These are phyloP conservation scores for Erythrophleum ivorense DNA, from an alignment of 331 rosid genomes.

Conservation along the genomic window DNA sequence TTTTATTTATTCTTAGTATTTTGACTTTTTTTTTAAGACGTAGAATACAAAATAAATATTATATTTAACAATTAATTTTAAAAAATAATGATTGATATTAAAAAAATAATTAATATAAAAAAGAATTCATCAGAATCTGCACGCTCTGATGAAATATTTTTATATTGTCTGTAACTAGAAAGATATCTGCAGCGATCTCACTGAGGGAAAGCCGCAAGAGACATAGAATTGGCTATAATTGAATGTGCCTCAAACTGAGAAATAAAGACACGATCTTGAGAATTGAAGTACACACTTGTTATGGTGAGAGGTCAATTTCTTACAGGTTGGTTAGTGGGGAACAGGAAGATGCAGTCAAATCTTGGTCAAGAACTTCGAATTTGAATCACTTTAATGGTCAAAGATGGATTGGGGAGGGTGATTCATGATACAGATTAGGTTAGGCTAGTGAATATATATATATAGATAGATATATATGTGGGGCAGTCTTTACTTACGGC, in stretches of 20 bases:
- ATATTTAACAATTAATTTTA: no score
- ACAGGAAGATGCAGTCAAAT: conserved; percentile 31
- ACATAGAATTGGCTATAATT: conserved; percentile 26
- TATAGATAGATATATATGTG: background rate
- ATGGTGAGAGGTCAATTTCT: conserved; percentile 33
- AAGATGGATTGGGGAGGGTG: background rate
- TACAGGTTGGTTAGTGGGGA: conserved; percentile 35
- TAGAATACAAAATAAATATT: no score
- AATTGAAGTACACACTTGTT: conserved; percentile 29
- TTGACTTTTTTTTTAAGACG: no score
- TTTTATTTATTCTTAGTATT: no score
- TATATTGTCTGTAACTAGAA: background rate
- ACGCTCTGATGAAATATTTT: background rate
- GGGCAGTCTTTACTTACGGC: conserved; percentile 9
- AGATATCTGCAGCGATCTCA: background rate
- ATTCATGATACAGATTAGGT: background rate
- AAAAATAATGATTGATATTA: no score
- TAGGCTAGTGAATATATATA: background rate
- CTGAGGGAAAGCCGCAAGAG: background rate
- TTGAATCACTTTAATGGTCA: conserved; percentile 29
- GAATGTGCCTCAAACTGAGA: conserved; percentile 8
- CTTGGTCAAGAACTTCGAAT: conserved; percentile 5
- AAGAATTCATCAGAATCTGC: no score
- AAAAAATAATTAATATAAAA: no score
- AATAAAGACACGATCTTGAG: background rate